phyloP scores from a whole-genome alignment of 257 asterid species.

The Ehretia macrophylla region DNA sequence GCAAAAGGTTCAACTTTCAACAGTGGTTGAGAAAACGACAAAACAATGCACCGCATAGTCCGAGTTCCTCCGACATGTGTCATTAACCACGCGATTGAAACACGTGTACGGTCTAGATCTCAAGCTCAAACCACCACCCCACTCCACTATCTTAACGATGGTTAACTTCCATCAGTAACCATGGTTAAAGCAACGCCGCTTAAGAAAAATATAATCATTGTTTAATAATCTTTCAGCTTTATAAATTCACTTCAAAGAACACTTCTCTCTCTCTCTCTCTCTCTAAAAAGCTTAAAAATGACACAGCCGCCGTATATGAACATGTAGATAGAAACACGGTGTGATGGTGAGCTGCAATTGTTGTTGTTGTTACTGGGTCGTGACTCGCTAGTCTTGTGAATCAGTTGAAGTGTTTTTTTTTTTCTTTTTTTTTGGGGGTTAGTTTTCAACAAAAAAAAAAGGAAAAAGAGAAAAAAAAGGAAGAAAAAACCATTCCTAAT shows the following conservation, averaged over 20 bases:
- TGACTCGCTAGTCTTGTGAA: conserved; percentile 10
- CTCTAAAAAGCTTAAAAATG: not conserved
- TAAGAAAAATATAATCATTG: not conserved
- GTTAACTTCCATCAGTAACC: conserved; percentile 6
- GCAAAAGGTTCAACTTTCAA: conserved; percentile 25
- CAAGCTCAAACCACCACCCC: not conserved
- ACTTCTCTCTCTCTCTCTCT: not conserved
- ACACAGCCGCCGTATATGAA: conserved; percentile 13
- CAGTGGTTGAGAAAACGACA: conserved; percentile 40
- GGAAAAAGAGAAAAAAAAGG: no score
- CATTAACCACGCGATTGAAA: conserved; percentile 16
- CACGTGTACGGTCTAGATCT: not conserved
- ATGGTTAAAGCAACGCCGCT: no score
- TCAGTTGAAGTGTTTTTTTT: not conserved
- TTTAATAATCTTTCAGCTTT: conserved; percentile 8
- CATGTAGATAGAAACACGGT: conserved; percentile 11
- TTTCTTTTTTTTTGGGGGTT: not conserved
- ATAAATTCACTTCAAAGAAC: conserved; percentile 19
- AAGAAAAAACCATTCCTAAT: conserved; percentile 4
- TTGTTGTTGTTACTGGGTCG: not conserved
- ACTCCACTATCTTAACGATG: conserved; percentile 20
- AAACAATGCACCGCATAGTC: conserved; percentile 26
- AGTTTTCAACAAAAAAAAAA: no score
- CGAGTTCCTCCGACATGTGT: conserved; percentile 63
- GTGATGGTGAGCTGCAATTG: conserved; percentile 14